Evolutionary conservation across 2,329 filamentous ascomycete genomes (phyloP).

Genomic region (Penicillium sp.): DNA sequence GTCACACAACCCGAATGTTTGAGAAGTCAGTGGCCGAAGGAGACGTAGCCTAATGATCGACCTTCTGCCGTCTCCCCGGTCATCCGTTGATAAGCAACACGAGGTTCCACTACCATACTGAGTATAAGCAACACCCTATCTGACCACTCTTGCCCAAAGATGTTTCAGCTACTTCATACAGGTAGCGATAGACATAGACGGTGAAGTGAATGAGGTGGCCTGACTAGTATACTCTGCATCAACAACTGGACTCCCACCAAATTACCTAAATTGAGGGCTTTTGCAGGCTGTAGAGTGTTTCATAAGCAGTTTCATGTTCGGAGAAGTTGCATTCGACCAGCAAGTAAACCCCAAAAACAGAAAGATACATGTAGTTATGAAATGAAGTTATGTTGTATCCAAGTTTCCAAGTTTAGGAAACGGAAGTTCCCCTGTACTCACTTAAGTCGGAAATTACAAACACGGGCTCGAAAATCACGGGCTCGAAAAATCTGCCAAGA

Average conservation of each 20-base stretch:
- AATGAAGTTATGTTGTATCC: too few species aligned
- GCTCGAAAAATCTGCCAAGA: too few species aligned
- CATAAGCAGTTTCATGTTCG: constrained; percentile 3
- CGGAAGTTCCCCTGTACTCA: too few species aligned
- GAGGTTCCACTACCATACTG: background rate
- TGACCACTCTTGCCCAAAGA: constrained; percentile 3
- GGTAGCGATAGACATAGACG: background rate
- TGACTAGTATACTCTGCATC: background rate
- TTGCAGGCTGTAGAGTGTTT: constrained; percentile 2
- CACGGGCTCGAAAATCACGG: too few species aligned
- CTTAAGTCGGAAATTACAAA: too few species aligned
- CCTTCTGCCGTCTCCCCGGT: background rate
- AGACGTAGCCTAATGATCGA: background rate
- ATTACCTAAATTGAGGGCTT: background rate
- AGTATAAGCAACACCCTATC: background rate
- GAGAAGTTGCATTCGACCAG: background rate
- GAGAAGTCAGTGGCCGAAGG: background rate
- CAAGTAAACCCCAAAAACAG: too few species aligned
- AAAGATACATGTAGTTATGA: too few species aligned
- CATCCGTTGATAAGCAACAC: background rate
- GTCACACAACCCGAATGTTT: constrained; percentile 9
- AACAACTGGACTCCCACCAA: background rate
- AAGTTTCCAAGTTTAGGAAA: too few species aligned
- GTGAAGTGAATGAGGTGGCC: background rate
- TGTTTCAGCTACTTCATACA: constrained; percentile 4